These are phyloP conservation scores for Geosmithia morbida DNA, from an alignment of 2,329 filamentous ascomycete species.

Conservation along the genomic window DNA sequence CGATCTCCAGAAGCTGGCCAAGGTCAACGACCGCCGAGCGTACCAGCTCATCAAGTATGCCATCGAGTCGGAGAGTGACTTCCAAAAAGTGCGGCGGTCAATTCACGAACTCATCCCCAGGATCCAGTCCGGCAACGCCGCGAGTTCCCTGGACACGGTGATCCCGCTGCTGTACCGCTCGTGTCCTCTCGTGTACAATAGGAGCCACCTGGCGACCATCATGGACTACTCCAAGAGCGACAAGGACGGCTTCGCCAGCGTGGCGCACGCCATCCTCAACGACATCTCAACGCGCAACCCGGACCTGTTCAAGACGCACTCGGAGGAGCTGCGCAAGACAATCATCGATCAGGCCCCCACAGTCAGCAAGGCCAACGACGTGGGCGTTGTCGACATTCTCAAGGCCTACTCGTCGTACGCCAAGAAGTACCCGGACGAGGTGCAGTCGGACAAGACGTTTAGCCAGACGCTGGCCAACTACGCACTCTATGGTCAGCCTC, in stretches of 20 bases:
- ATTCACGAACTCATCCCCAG: conserved; percentile 82
- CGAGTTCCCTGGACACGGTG: conserved; percentile 63
- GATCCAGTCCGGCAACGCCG: conserved; percentile 45
- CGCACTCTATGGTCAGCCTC: conserved; percentile 66
- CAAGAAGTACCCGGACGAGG: conserved; percentile 68
- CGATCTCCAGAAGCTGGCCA: conserved; percentile 83
- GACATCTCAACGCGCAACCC: conserved; percentile 86
- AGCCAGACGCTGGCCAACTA: conserved; percentile 69
- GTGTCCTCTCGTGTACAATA: conserved; percentile 79
- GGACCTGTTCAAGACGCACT: conserved; percentile 81
- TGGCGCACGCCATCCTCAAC: conserved; percentile 79
- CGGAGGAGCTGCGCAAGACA: conserved; percentile 80
- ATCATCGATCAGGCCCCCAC: conserved; percentile 70
- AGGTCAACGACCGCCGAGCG: conserved; percentile 74
- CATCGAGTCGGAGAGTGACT: conserved; percentile 75
- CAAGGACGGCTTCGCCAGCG: conserved; percentile 59
- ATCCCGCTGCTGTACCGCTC: conserved; percentile 72
- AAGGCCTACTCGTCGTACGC: conserved; percentile 92
- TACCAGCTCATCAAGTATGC: conserved; percentile 84
- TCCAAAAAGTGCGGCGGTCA: conserved; percentile 77
- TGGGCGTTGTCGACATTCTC: conserved; percentile 71
- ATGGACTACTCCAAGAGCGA: conserved; percentile 79
- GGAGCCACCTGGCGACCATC: conserved; percentile 82
- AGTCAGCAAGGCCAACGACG: conserved; percentile 50
- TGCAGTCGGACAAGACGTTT: conserved; percentile 71